These are phyloP conservation scores for Xylariaceae sp. DNA, from an alignment of 2,329 filamentous ascomycete genomes.

Conservation along the genomic window DNA sequence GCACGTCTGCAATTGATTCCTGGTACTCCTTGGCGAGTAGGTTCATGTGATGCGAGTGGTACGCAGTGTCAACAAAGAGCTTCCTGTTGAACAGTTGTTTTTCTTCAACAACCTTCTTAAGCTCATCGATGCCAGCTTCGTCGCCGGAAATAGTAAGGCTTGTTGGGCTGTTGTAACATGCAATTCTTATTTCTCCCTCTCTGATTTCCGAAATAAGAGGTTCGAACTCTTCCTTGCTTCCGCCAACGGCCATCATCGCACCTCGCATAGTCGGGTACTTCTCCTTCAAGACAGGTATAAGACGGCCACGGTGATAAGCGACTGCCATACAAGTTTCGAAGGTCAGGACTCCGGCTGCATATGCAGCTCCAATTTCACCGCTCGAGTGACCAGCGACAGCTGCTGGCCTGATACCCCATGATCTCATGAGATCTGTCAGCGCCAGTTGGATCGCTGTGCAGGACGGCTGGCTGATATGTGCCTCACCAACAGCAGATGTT, in stretches of 20 bases:
- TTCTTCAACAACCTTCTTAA: constrained; percentile 49
- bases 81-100: constrained; percentile 54
- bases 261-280: constrained; percentile 50
- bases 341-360: constrained; percentile 51
- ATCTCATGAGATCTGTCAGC: constrained; percentile 44
- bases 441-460: constrained; percentile 49
- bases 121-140: constrained; percentile 49
- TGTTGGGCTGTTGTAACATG: constrained; percentile 59
- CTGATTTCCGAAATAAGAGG: constrained; percentile 44
- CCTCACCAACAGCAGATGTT: constrained; percentile 44
- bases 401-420: constrained; percentile 45
- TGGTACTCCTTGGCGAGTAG: constrained; percentile 55
- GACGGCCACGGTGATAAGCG: constrained; percentile 56
- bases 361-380: constrained; percentile 54
- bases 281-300: constrained; percentile 50
- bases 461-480: constrained; percentile 48
- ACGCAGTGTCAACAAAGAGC: constrained; percentile 57
- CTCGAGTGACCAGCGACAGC: constrained; percentile 50
- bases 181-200: constrained; percentile 45
- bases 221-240: constrained; percentile 49
- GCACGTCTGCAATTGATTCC: constrained; percentile 42
- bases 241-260: constrained; percentile 62
- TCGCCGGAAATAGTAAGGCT: constrained; percentile 60
- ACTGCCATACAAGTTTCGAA: constrained; percentile 53
- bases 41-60: constrained; percentile 62